Base-by-base conservation (phyloP, 2,329 filamentous ascomycete species). In the Beauveria bassiana region DNA sequence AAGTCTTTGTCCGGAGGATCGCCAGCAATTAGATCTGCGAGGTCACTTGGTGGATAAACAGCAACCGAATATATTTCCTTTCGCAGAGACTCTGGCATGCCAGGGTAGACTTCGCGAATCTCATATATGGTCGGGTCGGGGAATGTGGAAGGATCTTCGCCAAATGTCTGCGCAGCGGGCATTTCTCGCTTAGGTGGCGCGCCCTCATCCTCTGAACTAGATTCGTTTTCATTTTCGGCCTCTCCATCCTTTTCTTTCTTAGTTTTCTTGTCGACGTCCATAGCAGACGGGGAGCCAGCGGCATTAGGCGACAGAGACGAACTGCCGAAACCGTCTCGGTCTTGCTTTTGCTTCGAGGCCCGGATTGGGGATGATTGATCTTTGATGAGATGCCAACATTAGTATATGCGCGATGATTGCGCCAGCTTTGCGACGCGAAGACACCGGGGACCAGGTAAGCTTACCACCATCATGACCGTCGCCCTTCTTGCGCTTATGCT, bases 1-100 rank as follows among this genome's bases (percentile, higher is more conserved):
- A 97, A 98, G 76, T 99, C 95, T 72, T 91, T 92, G 73, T 98
- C 93, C 1, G 95, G 93, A 1, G 93, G 90, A 45, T 89, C 87
- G 53, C 95, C 95, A 12, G 93, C 89, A 65, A 96, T 96, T 66
- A 95, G 80, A 70, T 97, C 88, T 62, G 86, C 82, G 9, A 99
- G 81, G 69, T 97, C 90, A 65, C 84, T 88, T 58, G 82, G 82
- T 0, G 95, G 95, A 71, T 95, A 99, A 16, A 84, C 81, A 5
- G 89, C 86, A 18, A 99, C 95, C 8, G 91, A 91, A 73, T 91
- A 96, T 58, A 98, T 93, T 66, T 89, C 85, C 70, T 89, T 92
- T 73, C 88, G 90, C 69, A 96, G 88, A n/a, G 93, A 88, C 62
- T 92, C 86, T 2, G 86, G 81, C 88, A 96, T 96, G 65, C 83